phyloP scores from a whole-genome alignment of 75 land plant genomes.

The Chamaecyparis obtusa region DNA sequence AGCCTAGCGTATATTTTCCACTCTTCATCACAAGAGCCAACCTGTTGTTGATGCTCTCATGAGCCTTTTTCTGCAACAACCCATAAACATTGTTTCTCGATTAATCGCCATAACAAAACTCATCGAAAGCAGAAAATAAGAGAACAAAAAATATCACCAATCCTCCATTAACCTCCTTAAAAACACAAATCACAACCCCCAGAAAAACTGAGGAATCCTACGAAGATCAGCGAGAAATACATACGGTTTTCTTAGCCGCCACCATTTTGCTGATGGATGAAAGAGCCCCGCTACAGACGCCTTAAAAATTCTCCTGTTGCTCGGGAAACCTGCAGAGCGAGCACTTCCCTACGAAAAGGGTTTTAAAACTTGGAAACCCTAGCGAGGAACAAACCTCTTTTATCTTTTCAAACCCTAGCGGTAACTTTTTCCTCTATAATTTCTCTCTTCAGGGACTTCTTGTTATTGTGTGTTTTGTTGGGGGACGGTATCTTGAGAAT shows the following conservation, averaged over 20 bases:
- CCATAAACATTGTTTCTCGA: not conserved
- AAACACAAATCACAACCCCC: not conserved
- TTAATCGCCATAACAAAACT: not conserved
- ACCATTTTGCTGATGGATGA: not conserved
- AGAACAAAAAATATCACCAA: not conserved
- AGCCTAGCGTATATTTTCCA: constrained; percentile 46
- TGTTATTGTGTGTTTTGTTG: no score
- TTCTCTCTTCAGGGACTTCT: no score
- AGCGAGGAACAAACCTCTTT: not conserved
- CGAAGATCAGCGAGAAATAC: not conserved
- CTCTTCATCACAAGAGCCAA: constrained; percentile 51
- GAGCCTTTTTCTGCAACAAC: constrained; percentile 41
- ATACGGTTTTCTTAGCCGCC: constrained; percentile 8
- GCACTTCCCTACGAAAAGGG: no score
- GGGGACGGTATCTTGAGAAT: no score
- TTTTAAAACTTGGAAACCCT: not conserved
- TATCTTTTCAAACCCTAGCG: no score
- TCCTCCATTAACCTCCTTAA: no score
- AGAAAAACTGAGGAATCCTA: not conserved
- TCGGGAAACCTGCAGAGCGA: not conserved
- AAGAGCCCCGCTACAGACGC: not conserved
- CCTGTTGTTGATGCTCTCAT: constrained; percentile 49
- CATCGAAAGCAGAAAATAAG: not conserved
- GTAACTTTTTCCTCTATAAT: no score
- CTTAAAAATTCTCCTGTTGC: not conserved